Evolutionary conservation across 2,329 filamentous ascomycete species (phyloP).

Genomic region (Torrubiellomyces zombiae): DNA sequence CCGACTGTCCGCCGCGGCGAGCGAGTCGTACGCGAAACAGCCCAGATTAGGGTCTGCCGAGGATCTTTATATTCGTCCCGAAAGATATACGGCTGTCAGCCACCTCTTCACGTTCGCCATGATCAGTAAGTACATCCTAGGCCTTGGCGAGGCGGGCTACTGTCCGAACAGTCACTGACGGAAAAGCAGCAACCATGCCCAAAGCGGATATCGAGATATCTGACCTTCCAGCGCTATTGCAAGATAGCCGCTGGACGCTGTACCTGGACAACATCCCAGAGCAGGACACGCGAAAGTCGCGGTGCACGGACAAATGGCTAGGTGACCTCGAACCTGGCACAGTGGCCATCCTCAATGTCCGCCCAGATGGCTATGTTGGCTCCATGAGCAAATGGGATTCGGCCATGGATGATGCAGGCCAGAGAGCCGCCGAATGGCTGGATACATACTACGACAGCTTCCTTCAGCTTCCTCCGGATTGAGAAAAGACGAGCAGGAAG

Average conservation of each 20-base stretch:
- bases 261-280: conserved; percentile 51
- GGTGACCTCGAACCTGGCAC: conserved; percentile 38
- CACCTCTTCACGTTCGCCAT: conserved; percentile 53
- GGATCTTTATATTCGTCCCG: conserved; percentile 49
- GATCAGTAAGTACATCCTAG: conserved; percentile 43
- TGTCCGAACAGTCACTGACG: too few relatives aligned
- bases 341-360: conserved; percentile 48
- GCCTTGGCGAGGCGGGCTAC: too few relatives aligned
- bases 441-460: conserved; percentile 38
- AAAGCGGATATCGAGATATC: conserved; percentile 48
- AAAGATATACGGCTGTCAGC: conserved; percentile 52
- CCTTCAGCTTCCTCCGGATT: conserved; percentile 27
- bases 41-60: conserved; percentile 39
- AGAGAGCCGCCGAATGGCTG: conserved; percentile 36
- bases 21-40: conserved; percentile 42
- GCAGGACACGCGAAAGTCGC: conserved; percentile 31
- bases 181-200: conserved; percentile 35
- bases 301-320: conserved; percentile 55
- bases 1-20: conserved; percentile 40
- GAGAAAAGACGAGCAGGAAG: background rate
- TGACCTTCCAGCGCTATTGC: conserved; percentile 43
- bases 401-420: conserved; percentile 30
- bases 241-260: conserved; percentile 53
- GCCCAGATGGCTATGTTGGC: conserved; percentile 60
- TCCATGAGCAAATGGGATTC: conserved; percentile 39